Base-by-base conservation (phyloP, 2,329 filamentous ascomycete species). In the Ceratocystis alfenasii region DNA sequence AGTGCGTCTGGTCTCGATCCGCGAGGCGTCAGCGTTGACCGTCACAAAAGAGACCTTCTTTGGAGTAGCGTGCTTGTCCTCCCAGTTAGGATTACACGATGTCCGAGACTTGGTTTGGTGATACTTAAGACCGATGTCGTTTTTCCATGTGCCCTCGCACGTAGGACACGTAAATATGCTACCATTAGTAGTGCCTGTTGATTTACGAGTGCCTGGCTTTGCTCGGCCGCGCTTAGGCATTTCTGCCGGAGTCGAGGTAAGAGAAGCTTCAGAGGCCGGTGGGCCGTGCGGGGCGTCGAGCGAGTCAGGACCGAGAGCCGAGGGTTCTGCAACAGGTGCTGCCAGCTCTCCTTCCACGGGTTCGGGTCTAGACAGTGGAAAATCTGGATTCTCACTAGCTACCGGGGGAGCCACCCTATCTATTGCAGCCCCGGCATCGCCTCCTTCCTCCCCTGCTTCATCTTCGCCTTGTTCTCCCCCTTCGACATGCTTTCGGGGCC, bases 51-150 rank as follows among this genome's bases (percentile, higher is more conserved):
- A 30, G 2, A 68, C 60, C 36, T 68, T 68, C 22, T 64, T 64
- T 7, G 67, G 64, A 4, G 62, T 64, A 3, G 53, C 53, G 8
- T 64, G 67, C 62, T 65, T 68, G 50, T 61, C 67, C n/a, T 66
- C 67, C 62, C 65, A 80, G 65, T 72, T 71, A 1, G 81, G 78
- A 69, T 85, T 85, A 70, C 83, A 85, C 15, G 76, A 25, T 2
- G 79, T 80, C 67, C 75, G 75, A 0, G 82, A 81, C 69, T 83
- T 84, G 44, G 78, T 79, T 15, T 80, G 72, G 68, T 85, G 83
- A 70, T 85, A 85, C 63, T 83, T 81, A 17, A 85, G 74, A 0
- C 83, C 83, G 59, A 82, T 75, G 44, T 80, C 76, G 63, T 85
- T 85, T 71, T 83, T 84, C 81, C 82, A 85, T 10, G 72, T 74